phyloP scores from a whole-genome alignment of 441 rosid genomes.

The Populus tomentosa region DNA sequence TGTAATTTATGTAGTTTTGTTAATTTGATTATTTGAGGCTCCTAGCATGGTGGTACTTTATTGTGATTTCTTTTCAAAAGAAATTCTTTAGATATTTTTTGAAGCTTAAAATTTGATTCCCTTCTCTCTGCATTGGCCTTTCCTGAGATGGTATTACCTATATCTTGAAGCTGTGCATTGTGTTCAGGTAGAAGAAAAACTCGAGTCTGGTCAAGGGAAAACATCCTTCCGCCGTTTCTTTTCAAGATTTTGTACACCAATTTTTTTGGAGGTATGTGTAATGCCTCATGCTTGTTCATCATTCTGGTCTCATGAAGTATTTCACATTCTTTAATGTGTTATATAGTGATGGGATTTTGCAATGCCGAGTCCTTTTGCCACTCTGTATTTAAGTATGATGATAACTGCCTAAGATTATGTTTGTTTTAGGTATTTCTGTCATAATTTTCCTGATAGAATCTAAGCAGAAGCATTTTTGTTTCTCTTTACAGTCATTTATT shows the following conservation, averaged over 20 bases:
- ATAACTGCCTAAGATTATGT: not conserved
- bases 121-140: not conserved
- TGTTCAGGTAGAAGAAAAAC: slow-evolving; percentile 93
- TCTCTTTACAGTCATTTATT: slow-evolving; percentile 71
- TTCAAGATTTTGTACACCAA: slow-evolving; percentile 96
- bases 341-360: not conserved
- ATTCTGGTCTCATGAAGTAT: not conserved
- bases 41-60: not conserved
- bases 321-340: not conserved
- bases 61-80: not conserved
- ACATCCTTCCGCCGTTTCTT: slow-evolving; percentile 72
- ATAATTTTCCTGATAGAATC: not conserved
- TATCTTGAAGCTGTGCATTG: slow-evolving; percentile 12
- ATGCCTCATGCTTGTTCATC: not conserved
- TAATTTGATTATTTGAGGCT: not conserved
- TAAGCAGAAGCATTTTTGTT: slow-evolving; percentile 4
- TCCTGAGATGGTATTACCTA: not conserved
- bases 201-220: slow-evolving; percentile 86
- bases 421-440: not conserved
- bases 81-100: not conserved
- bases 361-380: not conserved
- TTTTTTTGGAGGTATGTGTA: slow-evolving; percentile 76
- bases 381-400: not conserved
- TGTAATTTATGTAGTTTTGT: not conserved
- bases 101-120: not conserved